These are phyloP conservation scores for Apodospora peruviana DNA, from an alignment of 495 filamentous ascomycete genomes.

Conservation along the genomic window DNA sequence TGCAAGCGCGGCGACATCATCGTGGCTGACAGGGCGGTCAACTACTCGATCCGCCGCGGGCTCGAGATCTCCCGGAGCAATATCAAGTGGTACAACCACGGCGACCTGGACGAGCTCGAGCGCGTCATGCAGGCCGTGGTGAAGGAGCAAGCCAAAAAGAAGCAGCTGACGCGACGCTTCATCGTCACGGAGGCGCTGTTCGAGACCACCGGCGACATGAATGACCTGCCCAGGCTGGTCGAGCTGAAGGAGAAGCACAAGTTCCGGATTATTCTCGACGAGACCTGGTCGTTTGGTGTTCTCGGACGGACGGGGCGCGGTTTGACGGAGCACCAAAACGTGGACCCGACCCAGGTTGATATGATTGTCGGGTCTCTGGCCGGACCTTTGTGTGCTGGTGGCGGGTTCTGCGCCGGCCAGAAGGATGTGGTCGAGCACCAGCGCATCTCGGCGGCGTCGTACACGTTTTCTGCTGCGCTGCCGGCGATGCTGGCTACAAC, in stretches of 20 bases:
- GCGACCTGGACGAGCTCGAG: constrained; percentile 91
- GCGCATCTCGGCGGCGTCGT: constrained; percentile 80
- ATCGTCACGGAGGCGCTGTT: constrained; percentile 96
- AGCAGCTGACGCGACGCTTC: constrained; percentile 81
- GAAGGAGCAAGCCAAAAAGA: constrained; percentile 82
- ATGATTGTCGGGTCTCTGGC: constrained; percentile 94
- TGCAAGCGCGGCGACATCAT: constrained; percentile 97
- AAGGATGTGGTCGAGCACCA: constrained; percentile 92
- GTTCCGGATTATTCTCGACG: constrained; percentile 94
- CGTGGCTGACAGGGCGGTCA: constrained; percentile 91
- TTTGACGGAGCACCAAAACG: constrained; percentile 91
- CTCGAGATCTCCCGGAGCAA: constrained; percentile 87
- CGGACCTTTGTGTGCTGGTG: constrained; percentile 83
- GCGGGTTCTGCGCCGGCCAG: constrained; percentile 89
- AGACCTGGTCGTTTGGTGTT: constrained; percentile 94
- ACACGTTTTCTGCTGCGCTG: constrained; percentile 91
- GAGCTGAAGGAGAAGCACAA: constrained; percentile 93
- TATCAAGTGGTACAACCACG: constrained; percentile 92
- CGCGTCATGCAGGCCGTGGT: constrained; percentile 76
- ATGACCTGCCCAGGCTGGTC: constrained; percentile 79
- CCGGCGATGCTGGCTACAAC: constrained; percentile 91
- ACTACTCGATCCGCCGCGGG: constrained; percentile 89
- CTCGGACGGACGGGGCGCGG: constrained; percentile 86
- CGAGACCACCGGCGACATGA: constrained; percentile 82
- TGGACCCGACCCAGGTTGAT: constrained; percentile 83